phyloP scores from a whole-genome alignment of 2,329 filamentous ascomycete genomes.

The Exophiala alcalophila region DNA sequence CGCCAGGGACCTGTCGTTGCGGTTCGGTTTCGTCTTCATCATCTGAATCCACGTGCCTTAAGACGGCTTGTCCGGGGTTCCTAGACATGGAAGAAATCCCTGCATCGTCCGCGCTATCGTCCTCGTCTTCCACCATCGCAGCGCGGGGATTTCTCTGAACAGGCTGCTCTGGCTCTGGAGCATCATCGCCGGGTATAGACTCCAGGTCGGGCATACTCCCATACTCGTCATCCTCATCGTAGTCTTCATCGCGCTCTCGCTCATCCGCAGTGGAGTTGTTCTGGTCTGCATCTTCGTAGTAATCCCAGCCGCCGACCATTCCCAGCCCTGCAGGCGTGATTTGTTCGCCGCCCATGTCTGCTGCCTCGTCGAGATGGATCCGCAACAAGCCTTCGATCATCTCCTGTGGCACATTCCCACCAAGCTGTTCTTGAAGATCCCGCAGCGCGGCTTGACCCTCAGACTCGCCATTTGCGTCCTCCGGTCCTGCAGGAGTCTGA shows the following conservation, averaged over 20 bases:
- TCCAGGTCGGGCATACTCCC: constrained; percentile 29
- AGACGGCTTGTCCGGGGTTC: constrained; percentile 8
- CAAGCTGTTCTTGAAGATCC: constrained; percentile 24
- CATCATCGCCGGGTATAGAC: constrained; percentile 12
- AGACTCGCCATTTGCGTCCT: constrained; percentile 13
- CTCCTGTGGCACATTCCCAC: constrained; percentile 23
- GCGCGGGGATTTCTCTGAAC: constrained; percentile 18
- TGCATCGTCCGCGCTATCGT: constrained; percentile 18
- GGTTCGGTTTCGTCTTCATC: constrained; percentile 17
- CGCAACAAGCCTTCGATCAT: constrained; percentile 26
- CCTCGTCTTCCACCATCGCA: constrained; percentile 29
- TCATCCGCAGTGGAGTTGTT: constrained; percentile 13
- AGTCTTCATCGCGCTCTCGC: no score
- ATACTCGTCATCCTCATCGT: constrained; percentile 15
- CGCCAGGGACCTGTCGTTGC: neutral
- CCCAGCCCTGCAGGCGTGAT: constrained; percentile 20
- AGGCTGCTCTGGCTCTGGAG: neutral
- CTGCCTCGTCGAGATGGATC: constrained; percentile 21
- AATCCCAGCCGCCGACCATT: constrained; percentile 29
- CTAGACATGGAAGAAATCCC: neutral
- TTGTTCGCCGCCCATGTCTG: constrained; percentile 13
- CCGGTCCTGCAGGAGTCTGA: constrained; percentile 15
- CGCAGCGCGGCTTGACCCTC: constrained; percentile 27
- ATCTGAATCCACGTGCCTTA: constrained; percentile 27
- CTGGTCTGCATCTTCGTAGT: constrained; percentile 23